Evolutionary conservation across 2,329 filamentous ascomycete genomes (phyloP).

Genomic region (Trichophyton schoenleinii): DNA sequence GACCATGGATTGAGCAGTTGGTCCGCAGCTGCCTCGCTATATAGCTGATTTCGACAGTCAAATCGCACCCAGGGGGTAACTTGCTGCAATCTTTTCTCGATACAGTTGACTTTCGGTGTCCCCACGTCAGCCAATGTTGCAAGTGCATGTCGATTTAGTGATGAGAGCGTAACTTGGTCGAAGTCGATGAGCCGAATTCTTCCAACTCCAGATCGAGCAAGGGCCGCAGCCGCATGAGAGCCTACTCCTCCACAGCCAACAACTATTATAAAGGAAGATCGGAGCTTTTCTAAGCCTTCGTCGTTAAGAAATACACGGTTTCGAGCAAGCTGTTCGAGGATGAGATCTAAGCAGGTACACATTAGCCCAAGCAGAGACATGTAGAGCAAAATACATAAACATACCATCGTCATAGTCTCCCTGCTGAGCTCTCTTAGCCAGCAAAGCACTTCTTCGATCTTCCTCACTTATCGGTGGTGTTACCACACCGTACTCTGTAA

Average conservation of each 20-base stretch:
- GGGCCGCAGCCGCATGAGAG: slow-evolving; percentile 74
- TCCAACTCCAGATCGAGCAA: slow-evolving; percentile 81
- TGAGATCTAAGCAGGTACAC: slow-evolving; percentile 49
- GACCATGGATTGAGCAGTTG: slow-evolving; percentile 56
- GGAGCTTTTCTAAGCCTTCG: slow-evolving; percentile 65
- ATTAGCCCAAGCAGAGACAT: background rate
- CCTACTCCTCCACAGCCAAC: slow-evolving; percentile 92
- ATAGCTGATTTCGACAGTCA: slow-evolving; percentile 75
- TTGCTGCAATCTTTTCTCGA: slow-evolving; percentile 67
- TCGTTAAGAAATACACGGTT: slow-evolving; percentile 85
- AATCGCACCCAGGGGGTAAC: slow-evolving; percentile 87
- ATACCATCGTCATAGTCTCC: slow-evolving; percentile 53
- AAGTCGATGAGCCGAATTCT: slow-evolving; percentile 86
- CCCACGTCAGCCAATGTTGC: slow-evolving; percentile 91
- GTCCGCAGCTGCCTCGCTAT: slow-evolving; percentile 54
- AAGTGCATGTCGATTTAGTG: slow-evolving; percentile 88
- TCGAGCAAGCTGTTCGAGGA: slow-evolving; percentile 84
- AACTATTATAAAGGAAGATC: slow-evolving; percentile 70
- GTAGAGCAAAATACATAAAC: background rate
- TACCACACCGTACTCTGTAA: slow-evolving; percentile 39
- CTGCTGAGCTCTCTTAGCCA: slow-evolving; percentile 47
- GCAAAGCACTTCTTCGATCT: slow-evolving; percentile 45
- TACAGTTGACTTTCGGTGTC: slow-evolving; percentile 76
- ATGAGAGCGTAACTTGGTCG: slow-evolving; percentile 91
- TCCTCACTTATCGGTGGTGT: slow-evolving; percentile 32